These are phyloP conservation scores for Penicillium psychrosexuale DNA, from an alignment of 2,329 filamentous ascomycete species.

Conservation along the genomic window DNA sequence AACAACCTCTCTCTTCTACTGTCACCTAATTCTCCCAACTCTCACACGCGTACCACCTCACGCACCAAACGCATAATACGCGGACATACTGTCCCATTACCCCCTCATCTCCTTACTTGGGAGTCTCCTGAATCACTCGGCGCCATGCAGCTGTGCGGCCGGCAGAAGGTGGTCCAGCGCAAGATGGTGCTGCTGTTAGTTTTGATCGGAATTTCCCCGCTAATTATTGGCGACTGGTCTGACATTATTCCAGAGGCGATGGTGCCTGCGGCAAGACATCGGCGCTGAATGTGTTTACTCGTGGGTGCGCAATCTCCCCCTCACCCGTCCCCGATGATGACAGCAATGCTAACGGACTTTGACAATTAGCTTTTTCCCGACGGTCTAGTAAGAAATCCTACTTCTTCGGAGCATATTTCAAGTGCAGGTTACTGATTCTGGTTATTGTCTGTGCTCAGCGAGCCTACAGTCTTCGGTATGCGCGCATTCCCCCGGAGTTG, in stretches of 20 bases:
- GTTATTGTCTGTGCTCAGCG: slow-evolving; percentile 46
- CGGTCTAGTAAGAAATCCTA: slow-evolving; percentile 68
- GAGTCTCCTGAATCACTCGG: slow-evolving; percentile 3
- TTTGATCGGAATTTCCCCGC: background rate
- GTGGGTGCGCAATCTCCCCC: slow-evolving; percentile 63
- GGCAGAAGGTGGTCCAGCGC: slow-evolving; percentile 83
- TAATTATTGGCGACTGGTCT: slow-evolving; percentile 13
- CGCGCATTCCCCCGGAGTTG: slow-evolving; percentile 5
- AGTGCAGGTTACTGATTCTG: slow-evolving; percentile 21
- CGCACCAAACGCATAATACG: slow-evolving; percentile 1
- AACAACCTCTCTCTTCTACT: slow-evolving; percentile 35
- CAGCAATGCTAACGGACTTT: slow-evolving; percentile 18
- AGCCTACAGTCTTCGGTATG: slow-evolving; percentile 85
- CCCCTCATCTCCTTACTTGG: background rate
- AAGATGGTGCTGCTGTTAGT: slow-evolving; percentile 87
- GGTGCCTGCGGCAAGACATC: slow-evolving; percentile 97
- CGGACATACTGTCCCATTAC: background rate
- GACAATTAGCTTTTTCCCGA: slow-evolving; percentile 77
- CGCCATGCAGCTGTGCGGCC: slow-evolving; percentile 61
- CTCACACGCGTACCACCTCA: slow-evolving; percentile 3
- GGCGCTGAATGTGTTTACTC: slow-evolving; percentile 94
- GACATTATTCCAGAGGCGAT: slow-evolving; percentile 65
- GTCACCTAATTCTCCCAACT: slow-evolving; percentile 29
- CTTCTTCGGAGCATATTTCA: background rate
- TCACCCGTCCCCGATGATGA: background rate